These are phyloP conservation scores for Saposhnikovia divaricata DNA, from an alignment of 129 eudicot species.

Conservation along the genomic window DNA sequence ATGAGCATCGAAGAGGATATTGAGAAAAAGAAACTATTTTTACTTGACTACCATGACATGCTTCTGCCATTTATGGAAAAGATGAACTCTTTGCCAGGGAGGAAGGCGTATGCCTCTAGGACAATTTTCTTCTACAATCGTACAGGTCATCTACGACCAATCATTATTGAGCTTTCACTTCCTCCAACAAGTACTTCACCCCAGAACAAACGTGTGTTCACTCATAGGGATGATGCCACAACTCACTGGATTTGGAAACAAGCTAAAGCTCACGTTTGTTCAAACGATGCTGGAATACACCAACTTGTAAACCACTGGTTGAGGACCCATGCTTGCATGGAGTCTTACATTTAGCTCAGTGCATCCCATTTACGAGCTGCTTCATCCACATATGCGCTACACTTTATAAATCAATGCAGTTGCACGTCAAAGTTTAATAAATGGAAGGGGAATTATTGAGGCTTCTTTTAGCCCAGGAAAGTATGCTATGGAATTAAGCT, in stretches of 20 bases:
- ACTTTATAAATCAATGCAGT: constrained; percentile 74
- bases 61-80: constrained; percentile 55
- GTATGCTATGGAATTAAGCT: constrained; percentile 68
- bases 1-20: constrained; percentile 67
- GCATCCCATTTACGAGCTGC: constrained; percentile 72
- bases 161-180: constrained; percentile 67
- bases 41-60: constrained; percentile 63
- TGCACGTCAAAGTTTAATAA: constrained; percentile 64
- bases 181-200: constrained; percentile 45
- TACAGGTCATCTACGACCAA: constrained; percentile 37
- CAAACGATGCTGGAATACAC: constrained; percentile 71
- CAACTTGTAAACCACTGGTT: constrained; percentile 85
- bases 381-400: constrained; percentile 82
- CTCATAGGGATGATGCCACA: constrained; percentile 60
- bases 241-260: constrained; percentile 63
- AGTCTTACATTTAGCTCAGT: constrained; percentile 64
- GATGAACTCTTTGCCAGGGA: constrained; percentile 52
- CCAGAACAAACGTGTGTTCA: constrained; percentile 38
- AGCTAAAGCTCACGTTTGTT: constrained; percentile 79
- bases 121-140: constrained; percentile 46
- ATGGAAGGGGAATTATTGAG: constrained; percentile 70
- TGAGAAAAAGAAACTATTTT: constrained; percentile 46
- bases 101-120: constrained; percentile 67
- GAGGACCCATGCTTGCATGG: constrained; percentile 76
- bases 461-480: constrained; percentile 67